phyloP scores from a whole-genome alignment of 192 early-diverging fungal genomes.

The Coemansia biformis region DNA sequence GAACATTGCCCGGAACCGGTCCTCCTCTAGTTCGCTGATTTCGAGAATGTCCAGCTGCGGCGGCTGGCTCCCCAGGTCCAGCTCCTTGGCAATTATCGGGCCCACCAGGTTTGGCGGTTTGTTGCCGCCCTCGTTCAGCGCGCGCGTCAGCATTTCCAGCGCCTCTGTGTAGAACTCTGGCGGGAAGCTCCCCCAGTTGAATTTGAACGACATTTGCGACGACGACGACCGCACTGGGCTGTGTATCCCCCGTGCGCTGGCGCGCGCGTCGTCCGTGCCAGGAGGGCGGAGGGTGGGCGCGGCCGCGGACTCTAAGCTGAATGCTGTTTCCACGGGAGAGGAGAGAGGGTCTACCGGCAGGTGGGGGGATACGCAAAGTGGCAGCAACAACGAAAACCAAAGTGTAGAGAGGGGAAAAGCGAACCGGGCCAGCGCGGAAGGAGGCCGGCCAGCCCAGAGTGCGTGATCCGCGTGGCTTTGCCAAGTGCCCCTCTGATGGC shows the following conservation, averaged over 20 bases:
- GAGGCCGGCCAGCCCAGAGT: too few relatives aligned
- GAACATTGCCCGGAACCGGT: slow-evolving; percentile 94
- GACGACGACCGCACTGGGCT: too few relatives aligned
- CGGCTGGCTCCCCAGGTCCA: slow-evolving; percentile 91
- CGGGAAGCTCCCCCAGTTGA: slow-evolving; percentile 93
- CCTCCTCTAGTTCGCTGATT: slow-evolving; percentile 90
- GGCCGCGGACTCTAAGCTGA: too few relatives aligned
- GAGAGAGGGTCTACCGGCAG: too few relatives aligned
- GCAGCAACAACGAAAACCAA: too few relatives aligned
- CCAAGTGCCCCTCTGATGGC: too few relatives aligned
- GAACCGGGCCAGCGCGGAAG: background rate
- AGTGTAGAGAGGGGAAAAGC: background rate
- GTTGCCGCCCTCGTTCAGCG: slow-evolving; percentile 86
- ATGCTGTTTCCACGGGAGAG: too few relatives aligned
- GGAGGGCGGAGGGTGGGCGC: too few relatives aligned
- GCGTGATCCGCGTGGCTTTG: too few relatives aligned
- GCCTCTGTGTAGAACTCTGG: slow-evolving; percentile 83
- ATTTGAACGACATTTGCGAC: slow-evolving; percentile 92
- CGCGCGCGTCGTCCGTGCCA: too few relatives aligned
- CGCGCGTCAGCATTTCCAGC: slow-evolving; percentile 74
- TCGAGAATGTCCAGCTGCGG: slow-evolving; percentile 98
- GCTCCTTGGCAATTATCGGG: slow-evolving; percentile 84
- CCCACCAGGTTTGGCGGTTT: slow-evolving; percentile 91
- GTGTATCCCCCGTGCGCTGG: too few relatives aligned
- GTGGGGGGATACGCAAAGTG: too few relatives aligned